phyloP scores from a whole-genome alignment of 2,329 filamentous ascomycete species.

The Colletotrichum cereale region DNA sequence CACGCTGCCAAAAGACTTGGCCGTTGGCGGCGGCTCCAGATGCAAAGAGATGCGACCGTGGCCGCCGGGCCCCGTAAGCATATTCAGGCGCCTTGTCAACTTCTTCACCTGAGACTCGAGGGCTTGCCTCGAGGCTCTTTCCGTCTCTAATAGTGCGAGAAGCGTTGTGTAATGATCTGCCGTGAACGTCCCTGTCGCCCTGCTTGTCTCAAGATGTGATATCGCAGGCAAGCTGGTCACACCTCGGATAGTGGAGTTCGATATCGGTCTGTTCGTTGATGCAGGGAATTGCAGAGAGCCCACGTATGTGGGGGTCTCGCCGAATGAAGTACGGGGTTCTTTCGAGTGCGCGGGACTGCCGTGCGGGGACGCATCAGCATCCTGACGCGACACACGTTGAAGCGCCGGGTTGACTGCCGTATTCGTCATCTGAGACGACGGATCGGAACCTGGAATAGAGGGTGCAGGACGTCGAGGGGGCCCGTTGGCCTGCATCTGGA shows the following conservation, averaged over 20 bases:
- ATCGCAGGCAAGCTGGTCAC: conserved; percentile 59
- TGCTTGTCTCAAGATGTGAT: conserved; percentile 48
- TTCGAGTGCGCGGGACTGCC: conserved; percentile 56
- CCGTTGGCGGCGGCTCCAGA: conserved; percentile 50
- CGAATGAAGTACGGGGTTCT: conserved; percentile 59
- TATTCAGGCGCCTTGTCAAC: conserved; percentile 63
- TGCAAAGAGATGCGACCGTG: conserved; percentile 39
- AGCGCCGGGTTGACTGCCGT: conserved; percentile 48
- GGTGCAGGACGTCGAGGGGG: conserved; percentile 46
- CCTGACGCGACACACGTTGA: conserved; percentile 46
- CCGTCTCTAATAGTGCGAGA: conserved; percentile 65
- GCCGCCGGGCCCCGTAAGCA: conserved; percentile 51
- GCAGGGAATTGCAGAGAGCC: conserved; percentile 56
- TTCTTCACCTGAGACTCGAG: conserved; percentile 69
- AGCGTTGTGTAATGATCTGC: conserved; percentile 64
- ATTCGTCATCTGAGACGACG: conserved; percentile 44
- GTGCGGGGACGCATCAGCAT: conserved; percentile 47
- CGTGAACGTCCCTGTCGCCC: conserved; percentile 46
- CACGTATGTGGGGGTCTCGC: conserved; percentile 59
- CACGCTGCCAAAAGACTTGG: conserved; percentile 52
- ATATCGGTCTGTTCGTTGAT: conserved; percentile 53
- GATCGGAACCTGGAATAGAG: conserved; percentile 44
- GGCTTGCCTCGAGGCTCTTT: conserved; percentile 66
- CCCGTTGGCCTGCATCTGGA: conserved; percentile 49
- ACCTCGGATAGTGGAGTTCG: conserved; percentile 62